Evolutionary conservation across 805 yeast genomes (phyloP).

Genomic region (Cyberlindnera subsufficiens): DNA sequence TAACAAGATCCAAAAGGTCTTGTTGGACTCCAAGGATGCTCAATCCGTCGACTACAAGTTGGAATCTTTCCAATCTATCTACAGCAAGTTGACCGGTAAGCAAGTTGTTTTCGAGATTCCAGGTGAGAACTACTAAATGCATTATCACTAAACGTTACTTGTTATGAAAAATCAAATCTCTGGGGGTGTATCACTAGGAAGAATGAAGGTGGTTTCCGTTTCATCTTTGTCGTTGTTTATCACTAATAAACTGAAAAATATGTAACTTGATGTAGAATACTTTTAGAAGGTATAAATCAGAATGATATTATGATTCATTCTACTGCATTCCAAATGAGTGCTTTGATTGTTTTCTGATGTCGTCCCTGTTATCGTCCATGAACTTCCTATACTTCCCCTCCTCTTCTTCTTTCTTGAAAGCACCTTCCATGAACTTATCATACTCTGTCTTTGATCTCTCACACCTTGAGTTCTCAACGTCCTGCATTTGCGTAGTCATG

Average conservation of each 20-base stretch:
- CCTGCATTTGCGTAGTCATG: constrained; percentile 16
- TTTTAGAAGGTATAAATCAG: background rate
- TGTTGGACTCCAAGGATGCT: constrained; percentile 96
- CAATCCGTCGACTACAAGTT: constrained; percentile 96
- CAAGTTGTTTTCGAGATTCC: constrained; percentile 97
- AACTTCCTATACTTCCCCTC: constrained; percentile 12
- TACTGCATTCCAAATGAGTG: background rate
- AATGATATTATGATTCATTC: background rate
- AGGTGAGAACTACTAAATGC: constrained; percentile 40
- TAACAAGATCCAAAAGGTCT: constrained; percentile 95
- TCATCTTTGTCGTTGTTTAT: constrained; percentile 2
- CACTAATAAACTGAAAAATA: constrained; percentile 1
- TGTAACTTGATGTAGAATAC: constrained; percentile 1
- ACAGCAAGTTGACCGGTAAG: constrained; percentile 98
- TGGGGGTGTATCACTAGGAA: constrained; percentile 2
- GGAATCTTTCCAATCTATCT: constrained; percentile 98
- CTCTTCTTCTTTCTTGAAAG: constrained; percentile 13
- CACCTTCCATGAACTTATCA: constrained; percentile 19
- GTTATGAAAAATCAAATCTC: background rate
- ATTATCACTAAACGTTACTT: constrained; percentile 3
- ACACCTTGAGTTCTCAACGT: constrained; percentile 12
- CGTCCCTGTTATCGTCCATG: constrained; percentile 12
- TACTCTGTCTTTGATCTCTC: constrained; percentile 8
- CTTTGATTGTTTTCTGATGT: constrained; percentile 3
- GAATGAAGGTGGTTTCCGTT: constrained; percentile 5